Conservation (phyloP, 225 moss, liverwort and hornwort species). For the Climacium dendroides region DNA sequence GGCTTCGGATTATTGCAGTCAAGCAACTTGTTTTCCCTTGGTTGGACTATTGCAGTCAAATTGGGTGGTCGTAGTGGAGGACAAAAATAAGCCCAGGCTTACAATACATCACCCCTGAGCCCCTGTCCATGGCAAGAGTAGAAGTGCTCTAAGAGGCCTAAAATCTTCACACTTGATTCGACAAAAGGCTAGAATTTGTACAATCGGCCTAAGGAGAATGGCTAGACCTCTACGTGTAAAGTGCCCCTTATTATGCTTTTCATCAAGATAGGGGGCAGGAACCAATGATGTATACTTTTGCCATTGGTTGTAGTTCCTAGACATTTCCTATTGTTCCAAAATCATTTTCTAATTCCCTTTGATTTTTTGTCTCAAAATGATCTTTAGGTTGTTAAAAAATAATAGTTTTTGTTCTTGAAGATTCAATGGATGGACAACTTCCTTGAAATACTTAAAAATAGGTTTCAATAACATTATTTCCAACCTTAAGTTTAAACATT, state of each 20-base stretch:
- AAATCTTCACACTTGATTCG: too few species aligned
- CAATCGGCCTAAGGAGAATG: background rate
- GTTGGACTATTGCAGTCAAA: too few species aligned
- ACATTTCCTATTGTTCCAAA: background rate
- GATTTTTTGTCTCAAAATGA: background rate
- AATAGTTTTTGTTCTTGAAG: background rate
- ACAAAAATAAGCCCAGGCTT: too few species aligned
- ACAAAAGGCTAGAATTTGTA: background rate
- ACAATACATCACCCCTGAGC: too few species aligned
- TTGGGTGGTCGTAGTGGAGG: too few species aligned
- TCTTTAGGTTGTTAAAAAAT: accelerated
- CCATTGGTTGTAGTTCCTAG: accelerated
- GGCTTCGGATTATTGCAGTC: too few species aligned
- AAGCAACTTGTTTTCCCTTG: too few species aligned
- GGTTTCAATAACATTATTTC: background rate
- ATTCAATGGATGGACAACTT: background rate
- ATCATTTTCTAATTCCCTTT: background rate
- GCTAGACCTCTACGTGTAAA: accelerated
- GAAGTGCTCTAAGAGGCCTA: too few species aligned
- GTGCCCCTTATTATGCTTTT: background rate
- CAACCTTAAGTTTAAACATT: accelerated
- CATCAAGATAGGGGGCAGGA: accelerated
- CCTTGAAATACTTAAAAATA: background rate
- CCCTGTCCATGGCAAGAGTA: too few species aligned
- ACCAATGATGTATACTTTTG: background rate